phyloP scores from a whole-genome alignment of 1,284 basidiomycete genomes.

The Ceratobasidium papillatum region DNA sequence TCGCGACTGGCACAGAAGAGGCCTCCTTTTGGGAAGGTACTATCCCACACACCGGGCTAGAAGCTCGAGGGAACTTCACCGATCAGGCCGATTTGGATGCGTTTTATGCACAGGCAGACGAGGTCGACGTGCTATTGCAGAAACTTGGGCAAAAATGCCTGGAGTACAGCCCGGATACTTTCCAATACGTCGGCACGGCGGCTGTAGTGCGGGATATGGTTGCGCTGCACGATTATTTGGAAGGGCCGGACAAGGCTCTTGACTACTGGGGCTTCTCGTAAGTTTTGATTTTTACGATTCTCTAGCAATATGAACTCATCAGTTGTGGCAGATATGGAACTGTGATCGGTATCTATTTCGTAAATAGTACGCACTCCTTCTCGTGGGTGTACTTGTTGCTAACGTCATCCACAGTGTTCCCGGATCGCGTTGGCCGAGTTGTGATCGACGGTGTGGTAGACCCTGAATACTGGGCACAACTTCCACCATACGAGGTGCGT shows the following conservation, averaged over 20 bases:
- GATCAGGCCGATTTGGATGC: too few species aligned
- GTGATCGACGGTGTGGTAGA: constrained; percentile 43
- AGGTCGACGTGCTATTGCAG: background rate
- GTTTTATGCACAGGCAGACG: background rate
- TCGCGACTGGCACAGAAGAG: background rate
- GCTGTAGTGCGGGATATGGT: constrained; percentile 42
- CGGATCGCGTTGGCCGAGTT: constrained; percentile 41
- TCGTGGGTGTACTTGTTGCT: background rate
- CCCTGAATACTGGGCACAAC: constrained; percentile 4
- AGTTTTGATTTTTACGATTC: background rate
- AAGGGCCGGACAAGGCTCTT: constrained; percentile 34
- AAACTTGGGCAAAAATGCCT: background rate
- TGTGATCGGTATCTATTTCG: constrained; percentile 42
- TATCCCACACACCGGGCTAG: constrained; percentile 40
- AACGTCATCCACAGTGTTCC: constrained; percentile 35
- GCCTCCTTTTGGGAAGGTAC: constrained; percentile 25
- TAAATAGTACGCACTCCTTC: constrained; percentile 24
- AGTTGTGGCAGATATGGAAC: constrained; percentile 44
- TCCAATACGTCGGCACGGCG: constrained; percentile 14
- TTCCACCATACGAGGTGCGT: constrained; percentile 17
- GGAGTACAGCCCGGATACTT: background rate
- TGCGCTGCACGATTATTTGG: constrained; percentile 42
- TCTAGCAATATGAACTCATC: background rate
- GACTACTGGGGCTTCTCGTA: constrained; percentile 45
- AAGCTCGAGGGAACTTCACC: constrained; percentile 32